Evolutionary conservation across 2,329 filamentous ascomycete genomes (phyloP), one percentile per base, ranked within the genome.

Genomic region (Curvularia hawaiiensis): DNA sequence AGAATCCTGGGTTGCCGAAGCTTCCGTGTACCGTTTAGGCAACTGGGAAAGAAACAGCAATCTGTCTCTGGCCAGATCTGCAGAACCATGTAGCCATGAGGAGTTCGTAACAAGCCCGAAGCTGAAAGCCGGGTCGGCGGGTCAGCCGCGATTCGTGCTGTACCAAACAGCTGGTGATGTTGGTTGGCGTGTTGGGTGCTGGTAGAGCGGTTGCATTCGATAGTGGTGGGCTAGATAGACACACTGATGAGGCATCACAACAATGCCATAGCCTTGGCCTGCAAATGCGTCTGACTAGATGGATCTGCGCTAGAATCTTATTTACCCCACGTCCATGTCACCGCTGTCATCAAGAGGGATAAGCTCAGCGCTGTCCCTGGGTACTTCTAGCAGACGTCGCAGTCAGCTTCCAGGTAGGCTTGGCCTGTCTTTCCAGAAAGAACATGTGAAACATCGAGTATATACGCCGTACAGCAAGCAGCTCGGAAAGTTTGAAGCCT

Each of bases 51-150:
- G 39, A 16, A 33, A 33, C 24, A 12, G 24, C 43, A 26, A 8
- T 30, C 11, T 49, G 35, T 31, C 45, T 26, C 18, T 45, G 50
- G 41, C 47, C 47, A 31, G 16, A 39, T 12, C 40, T 55, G 40
- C 40, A 31, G 39, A 24, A 52, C 47, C 33, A 46, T 46, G 33
- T 26, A 6, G 41, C 33, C 24, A 3, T 30, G n/a, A 43, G 18
- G 18, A 47, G 30, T n/a, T 41, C 14, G 28, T 22, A 35, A 40
- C 30, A 55, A 47, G 30, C 45, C 28, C 33, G 45, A 57, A 22
- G 16, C 31, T 28, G 26, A 20, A 39, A 58, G 45, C 45, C 55
- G 11, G 55, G 51, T 58, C 38, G n/a, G 44, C 52, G 54, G 54
- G 50, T 49, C 33, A 41, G 33, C 31, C 22, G 26, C n/a, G 28